Evolutionary conservation across 495 filamentous ascomycete genomes (phyloP), one percentile per base, ranked within the genome.

Genomic region (Tuber magnatum): DNA sequence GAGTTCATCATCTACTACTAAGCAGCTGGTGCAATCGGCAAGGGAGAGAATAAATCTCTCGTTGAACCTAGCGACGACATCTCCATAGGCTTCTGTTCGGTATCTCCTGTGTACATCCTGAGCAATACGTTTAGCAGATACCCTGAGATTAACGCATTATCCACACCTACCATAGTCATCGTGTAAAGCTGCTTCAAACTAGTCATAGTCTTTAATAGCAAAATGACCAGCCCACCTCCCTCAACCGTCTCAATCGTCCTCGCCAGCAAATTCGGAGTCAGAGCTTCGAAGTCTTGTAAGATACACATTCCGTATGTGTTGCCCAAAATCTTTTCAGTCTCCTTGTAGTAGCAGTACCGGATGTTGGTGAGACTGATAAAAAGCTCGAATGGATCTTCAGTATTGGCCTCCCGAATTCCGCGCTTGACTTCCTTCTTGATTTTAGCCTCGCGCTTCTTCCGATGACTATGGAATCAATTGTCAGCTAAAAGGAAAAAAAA

Each of bases 221-320:
- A 84, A 32, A 99, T 84, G 0, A 98, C 94, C 80, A 98, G 84
- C 41, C 96, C 96, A 73, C 96, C 96, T 78, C 96, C 96, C 82
- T 99, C 95, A 35, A 99, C 96, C 0, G 96, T 98, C 84, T 99
- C 96, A 78, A 99, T 92, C 5, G 95, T 98, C 68, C 94, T 87
- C 2, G 96, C 96, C 35, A 99, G 88, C 75, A 97, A 86, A 82
- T 99, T 99, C 41, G 96, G 96, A 9, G 95, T 99, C 75, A 99
- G 90, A 40, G 94, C 96, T 82, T 99, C 96, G 80, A 99, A 99
- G 77, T 99, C 96, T 82, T 99, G 96, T 74, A 99, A 85, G 77
- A 98, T 95, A 83, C 94, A 97, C 92, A 98, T 98, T 78, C 96
- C 95, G 83, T 94, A 99, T 43, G 96, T 99, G 84, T 98, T 97